These are phyloP conservation scores for Aspergillus wentii DNA, from an alignment of 495 filamentous ascomycete genomes.

Conservation along the genomic window DNA sequence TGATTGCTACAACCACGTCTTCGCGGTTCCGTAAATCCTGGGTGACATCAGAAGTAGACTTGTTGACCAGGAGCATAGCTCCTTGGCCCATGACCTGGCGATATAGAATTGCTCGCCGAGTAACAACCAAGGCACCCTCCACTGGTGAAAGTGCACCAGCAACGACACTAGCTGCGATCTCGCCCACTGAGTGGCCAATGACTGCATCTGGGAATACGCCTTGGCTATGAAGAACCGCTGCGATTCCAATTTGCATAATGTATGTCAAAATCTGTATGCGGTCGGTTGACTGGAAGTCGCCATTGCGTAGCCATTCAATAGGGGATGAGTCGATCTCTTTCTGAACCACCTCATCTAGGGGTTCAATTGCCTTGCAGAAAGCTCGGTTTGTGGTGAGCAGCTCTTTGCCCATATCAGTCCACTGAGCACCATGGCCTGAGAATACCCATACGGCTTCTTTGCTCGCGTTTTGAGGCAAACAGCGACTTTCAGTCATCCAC, in stretches of 20 bases:
- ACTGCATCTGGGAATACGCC: conserved; percentile 21
- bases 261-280: conserved; percentile 28
- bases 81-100: conserved; percentile 38
- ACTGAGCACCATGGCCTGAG: conserved; percentile 39
- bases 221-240: conserved; percentile 14
- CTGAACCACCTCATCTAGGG: too few relatives aligned
- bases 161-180: conserved; percentile 23
- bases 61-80: conserved; percentile 47
- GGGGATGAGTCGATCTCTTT: conserved; percentile 25
- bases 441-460: conserved; percentile 14
- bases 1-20: conserved; percentile 33
- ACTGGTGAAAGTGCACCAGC: conserved; percentile 19
- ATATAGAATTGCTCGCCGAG: conserved; percentile 28
- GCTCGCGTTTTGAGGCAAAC: not conserved
- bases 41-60: conserved; percentile 38
- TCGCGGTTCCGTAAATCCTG: conserved; percentile 9
- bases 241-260: conserved; percentile 25
- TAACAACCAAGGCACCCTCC: conserved; percentile 28
- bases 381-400: too few relatives aligned
- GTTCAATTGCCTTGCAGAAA: too few relatives aligned
- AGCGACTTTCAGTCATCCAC: too few relatives aligned
- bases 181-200: conserved; percentile 34
- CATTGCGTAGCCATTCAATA: conserved; percentile 18
- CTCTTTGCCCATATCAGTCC: conserved; percentile 25
- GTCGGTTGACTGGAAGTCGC: conserved; percentile 20